Evolutionary conservation across 257 asterid species (phyloP), one percentile per base, ranked within the genome.

Genomic region (Primulina huaijiensis): DNA sequence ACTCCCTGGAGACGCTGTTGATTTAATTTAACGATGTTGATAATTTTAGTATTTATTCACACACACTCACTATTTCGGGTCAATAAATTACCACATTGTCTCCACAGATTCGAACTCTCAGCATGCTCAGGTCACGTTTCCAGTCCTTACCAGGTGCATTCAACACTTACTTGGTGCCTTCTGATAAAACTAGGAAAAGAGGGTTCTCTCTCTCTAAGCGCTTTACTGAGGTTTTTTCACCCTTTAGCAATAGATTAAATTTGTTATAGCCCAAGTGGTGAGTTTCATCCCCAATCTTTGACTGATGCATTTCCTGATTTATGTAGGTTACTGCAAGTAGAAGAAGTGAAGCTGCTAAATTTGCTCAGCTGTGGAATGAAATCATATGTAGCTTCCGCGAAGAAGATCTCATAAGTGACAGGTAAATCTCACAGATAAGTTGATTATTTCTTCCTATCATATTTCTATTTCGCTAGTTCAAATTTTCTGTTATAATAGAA

Each of bases 321-420:
- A 38, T 77, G 57, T 74, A 92, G 98, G 90, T 74, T 61, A 71
- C 84, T 17, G 82, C 96, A 68, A 88, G 85, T 79, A 86, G 75
- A 82, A 89, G 96, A 85, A 89, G 87, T 78, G 96, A 94, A 82
- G 97, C 99, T 73, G 97, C 97, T 59, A 94, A 86, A 74, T 94
- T 94, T 69, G 90, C 96, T 65, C 97, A 94, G 83, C 74, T 94
- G 78, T 94, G 99, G 99, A 90, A 94, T 76, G 99, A 94, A 79
- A 86, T 94, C 61, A 88, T 94, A 37, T 80, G 87, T 74, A 90
- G 99, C 83, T 94, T 94, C 76, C 91, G 99, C 25, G 99, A 94
- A 81, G 99, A 94, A 87, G 99, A 94, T 84, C 83, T 94, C 78
- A 87, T 94, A 79, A 91, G 91, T 70, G 97, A 94, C 77, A 94